Conservation (phyloP, 2,329 filamentous ascomycete species). For the Ceratocystis destructans region DNA sequence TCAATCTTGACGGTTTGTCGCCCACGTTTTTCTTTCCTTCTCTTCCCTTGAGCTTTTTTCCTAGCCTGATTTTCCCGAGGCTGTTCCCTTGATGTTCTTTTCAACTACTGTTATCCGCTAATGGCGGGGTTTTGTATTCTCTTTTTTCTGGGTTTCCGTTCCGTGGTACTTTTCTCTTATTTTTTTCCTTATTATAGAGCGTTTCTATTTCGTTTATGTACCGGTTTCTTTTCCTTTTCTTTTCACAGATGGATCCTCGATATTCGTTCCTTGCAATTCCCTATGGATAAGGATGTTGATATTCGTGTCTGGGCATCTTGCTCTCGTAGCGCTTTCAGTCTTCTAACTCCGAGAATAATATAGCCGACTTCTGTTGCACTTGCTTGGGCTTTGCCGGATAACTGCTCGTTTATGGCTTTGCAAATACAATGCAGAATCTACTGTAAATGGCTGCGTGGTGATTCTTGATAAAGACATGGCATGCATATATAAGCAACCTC, state of each 20-base stretch:
- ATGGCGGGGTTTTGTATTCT: background rate
- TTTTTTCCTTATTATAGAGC: background rate
- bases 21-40: background rate
- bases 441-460: background rate
- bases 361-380: too few species aligned
- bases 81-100: background rate
- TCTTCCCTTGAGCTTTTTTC: constrained; percentile 1
- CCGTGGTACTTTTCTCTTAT: background rate
- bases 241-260: background rate
- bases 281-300: too few species aligned
- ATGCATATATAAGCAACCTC: background rate
- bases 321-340: too few species aligned
- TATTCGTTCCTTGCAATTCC: background rate
- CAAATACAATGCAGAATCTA: too few species aligned
- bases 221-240: background rate
- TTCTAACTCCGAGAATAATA: too few species aligned
- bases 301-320: too few species aligned
- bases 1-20: background rate
- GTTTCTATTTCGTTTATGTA: background rate
- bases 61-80: constrained; percentile 1
- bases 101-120: background rate
- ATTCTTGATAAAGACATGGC: background rate
- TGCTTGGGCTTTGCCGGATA: too few species aligned
- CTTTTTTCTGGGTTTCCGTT: background rate
- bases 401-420: too few species aligned